These are phyloP conservation scores for Xerophyta viscosa DNA, from an alignment of 106 monocot genomes.

Conservation along the genomic window DNA sequence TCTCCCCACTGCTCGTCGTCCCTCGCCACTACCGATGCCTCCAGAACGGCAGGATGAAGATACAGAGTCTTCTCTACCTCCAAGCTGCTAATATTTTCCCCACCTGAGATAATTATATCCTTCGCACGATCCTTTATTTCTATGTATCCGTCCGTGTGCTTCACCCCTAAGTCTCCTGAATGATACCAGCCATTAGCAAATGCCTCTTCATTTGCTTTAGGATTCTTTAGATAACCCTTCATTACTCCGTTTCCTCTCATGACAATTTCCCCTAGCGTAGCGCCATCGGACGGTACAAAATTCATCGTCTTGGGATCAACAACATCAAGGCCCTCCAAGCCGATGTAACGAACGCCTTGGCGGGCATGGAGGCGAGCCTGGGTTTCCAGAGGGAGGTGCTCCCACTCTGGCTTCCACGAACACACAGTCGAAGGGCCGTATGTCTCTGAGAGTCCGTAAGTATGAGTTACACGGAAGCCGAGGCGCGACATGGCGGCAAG, in stretches of 20 bases:
- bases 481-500: constrained; percentile 48
- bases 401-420: constrained; percentile 68
- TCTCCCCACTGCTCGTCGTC: constrained; percentile 66
- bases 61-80: constrained; percentile 56
- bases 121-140: constrained; percentile 66
- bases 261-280: constrained; percentile 57
- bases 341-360: constrained; percentile 58
- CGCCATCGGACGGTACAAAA: constrained; percentile 49
- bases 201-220: constrained; percentile 53
- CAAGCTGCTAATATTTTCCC: constrained; percentile 64
- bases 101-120: constrained; percentile 72
- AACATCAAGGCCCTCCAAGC: constrained; percentile 52
- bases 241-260: constrained; percentile 66
- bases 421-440: constrained; percentile 60
- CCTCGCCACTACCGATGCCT: constrained; percentile 60
- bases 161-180: constrained; percentile 60
- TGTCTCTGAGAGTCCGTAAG: constrained; percentile 71
- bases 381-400: constrained; percentile 19
- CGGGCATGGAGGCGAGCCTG: constrained; percentile 49
- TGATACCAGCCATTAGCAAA: constrained; percentile 66
- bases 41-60: constrained; percentile 57
- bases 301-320: constrained; percentile 44
- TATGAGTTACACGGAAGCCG: constrained; percentile 65
- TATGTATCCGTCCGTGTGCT: constrained; percentile 57
- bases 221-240: constrained; percentile 75